A percentile compares a stretch with the other conserved stretches of the same genome.
Conservation (phyloP, 1,284 basidiomycete species). For the Schizophyllum amplum region DNA sequence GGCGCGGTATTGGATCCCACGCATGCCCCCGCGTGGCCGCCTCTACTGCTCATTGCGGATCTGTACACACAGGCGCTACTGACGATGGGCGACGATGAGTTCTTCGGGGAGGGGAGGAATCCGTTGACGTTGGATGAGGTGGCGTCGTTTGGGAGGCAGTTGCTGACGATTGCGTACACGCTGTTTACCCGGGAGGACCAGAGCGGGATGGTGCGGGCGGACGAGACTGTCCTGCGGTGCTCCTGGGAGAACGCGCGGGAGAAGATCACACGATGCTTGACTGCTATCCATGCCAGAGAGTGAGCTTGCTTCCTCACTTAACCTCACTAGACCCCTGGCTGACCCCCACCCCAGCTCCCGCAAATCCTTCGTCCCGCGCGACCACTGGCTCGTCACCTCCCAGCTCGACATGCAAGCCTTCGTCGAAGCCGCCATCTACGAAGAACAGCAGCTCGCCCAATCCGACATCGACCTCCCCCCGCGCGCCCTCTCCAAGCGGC, state of each 20-base stretch:
- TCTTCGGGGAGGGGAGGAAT: conserved; percentile 69
- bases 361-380: conserved; percentile 68
- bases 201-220: conserved; percentile 26
- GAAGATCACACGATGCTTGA: conserved; percentile 67
- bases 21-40: conserved; percentile 44
- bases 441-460: conserved; percentile 44
- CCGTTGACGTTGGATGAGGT: conserved; percentile 84
- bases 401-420: conserved; percentile 80
- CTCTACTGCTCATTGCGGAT: conserved; percentile 76
- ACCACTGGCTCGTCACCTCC: conserved; percentile 84
- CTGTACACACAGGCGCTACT: conserved; percentile 82
- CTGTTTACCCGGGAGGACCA: conserved; percentile 73
- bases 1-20: conserved; percentile 31
- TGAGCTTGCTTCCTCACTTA: conserved; percentile 29
- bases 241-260: conserved; percentile 60
- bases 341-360: conserved; percentile 51
- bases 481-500: conserved; percentile 53
- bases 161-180: conserved; percentile 74
- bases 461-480: conserved; percentile 11
- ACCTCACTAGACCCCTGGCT: background rate
- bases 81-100: conserved; percentile 96
- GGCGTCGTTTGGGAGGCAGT: conserved; percentile 52
- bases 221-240: conserved; percentile 20
- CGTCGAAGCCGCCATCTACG: conserved; percentile 82
- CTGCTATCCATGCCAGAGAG: conserved; percentile 83